Conservation (phyloP, 495 filamentous ascomycete genomes). For the Penicillium flavigenum region DNA sequence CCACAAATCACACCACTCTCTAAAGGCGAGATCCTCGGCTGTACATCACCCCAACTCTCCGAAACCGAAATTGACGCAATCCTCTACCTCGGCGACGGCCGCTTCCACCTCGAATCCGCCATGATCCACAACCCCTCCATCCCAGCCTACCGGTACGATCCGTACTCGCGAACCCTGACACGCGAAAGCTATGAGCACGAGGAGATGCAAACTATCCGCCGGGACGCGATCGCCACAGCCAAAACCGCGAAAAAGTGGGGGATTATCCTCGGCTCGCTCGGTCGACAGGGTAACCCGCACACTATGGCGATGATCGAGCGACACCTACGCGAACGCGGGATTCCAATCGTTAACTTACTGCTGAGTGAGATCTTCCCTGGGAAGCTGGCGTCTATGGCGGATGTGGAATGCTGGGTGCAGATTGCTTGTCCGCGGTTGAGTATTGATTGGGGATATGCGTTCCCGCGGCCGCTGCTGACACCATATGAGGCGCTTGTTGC, state of each 20-base stretch:
- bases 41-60: slow-evolving; percentile 78
- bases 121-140: slow-evolving; percentile 97
- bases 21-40: slow-evolving; percentile 93
- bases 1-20: slow-evolving; percentile 91
- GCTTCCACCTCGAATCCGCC: slow-evolving; percentile 95
- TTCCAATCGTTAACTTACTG: slow-evolving; percentile 78
- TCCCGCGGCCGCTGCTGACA: slow-evolving; percentile 80
- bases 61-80: slow-evolving; percentile 65
- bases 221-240: slow-evolving; percentile 72
- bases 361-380: slow-evolving; percentile 95
- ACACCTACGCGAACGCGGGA: slow-evolving; percentile 62
- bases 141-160: slow-evolving; percentile 94
- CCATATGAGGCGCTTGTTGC: slow-evolving; percentile 94
- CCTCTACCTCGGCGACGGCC: slow-evolving; percentile 91
- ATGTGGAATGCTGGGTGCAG: slow-evolving; percentile 97
- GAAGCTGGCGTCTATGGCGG: slow-evolving; percentile 85
- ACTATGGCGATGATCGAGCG: slow-evolving; percentile 84
- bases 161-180: slow-evolving; percentile 88
- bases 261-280: slow-evolving; percentile 87
- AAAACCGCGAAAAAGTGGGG: slow-evolving; percentile 83
- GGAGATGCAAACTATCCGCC: slow-evolving; percentile 80
- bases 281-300: slow-evolving; percentile 92
- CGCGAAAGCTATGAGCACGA: slow-evolving; percentile 85
- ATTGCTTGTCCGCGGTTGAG: slow-evolving; percentile 92
- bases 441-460: slow-evolving; percentile 99